Conservation (phyloP, 2,329 filamentous ascomycete species). For the Annulohypoxylon truncatum region DNA sequence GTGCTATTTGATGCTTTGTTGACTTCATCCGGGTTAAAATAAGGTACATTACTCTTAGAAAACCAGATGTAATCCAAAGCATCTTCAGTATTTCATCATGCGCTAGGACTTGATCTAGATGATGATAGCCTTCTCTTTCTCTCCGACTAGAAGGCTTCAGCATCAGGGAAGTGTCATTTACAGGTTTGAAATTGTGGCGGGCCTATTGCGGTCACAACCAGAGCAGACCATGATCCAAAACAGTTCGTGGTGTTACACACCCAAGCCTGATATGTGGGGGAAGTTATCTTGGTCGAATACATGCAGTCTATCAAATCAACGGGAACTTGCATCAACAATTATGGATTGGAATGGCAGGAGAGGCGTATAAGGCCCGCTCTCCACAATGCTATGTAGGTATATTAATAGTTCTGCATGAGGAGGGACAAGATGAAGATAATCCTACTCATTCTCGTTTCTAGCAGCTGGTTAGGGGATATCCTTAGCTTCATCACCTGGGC, state of each 20-base stretch:
- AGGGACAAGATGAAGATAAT: constrained; percentile 47
- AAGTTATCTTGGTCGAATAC: constrained; percentile 50
- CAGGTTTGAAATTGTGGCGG: constrained; percentile 21
- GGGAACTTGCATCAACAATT: constrained; percentile 56
- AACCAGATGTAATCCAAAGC: not conserved
- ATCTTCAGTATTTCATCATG: not conserved
- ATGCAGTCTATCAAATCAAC: constrained; percentile 49
- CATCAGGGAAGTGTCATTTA: not conserved
- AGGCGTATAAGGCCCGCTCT: constrained; percentile 10
- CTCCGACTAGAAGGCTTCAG: not conserved
- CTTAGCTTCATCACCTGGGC: constrained; percentile 30
- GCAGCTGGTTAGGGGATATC: constrained; percentile 6
- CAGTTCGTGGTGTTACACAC: constrained; percentile 40
- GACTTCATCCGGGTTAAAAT: not conserved
- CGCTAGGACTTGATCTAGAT: not conserved
- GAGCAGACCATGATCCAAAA: constrained; percentile 43
- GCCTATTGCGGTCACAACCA: constrained; percentile 38
- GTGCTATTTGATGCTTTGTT: not conserved
- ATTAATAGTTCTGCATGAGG: constrained; percentile 48
- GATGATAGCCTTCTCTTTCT: not conserved
- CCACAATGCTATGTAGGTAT: constrained; percentile 41
- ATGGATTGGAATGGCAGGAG: constrained; percentile 42
- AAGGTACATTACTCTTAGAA: not conserved
- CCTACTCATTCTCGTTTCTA: constrained; percentile 26
- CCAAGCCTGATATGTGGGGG: constrained; percentile 41